These are phyloP conservation scores for Wickerhamiella allomyrinae DNA, from an alignment of 805 yeast genomes.

Conservation along the genomic window DNA sequence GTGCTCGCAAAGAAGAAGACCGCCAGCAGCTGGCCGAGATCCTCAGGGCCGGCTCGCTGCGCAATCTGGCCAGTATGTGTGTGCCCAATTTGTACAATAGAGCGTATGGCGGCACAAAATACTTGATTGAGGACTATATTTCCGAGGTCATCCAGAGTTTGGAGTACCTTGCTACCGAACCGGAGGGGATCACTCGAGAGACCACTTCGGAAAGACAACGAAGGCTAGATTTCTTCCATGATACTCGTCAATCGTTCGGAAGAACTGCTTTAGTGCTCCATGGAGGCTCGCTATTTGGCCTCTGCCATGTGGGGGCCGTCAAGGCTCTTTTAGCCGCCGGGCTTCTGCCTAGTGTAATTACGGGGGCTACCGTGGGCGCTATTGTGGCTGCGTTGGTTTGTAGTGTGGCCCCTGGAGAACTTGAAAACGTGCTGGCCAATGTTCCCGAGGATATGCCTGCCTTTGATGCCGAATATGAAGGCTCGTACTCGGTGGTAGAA, in stretches of 20 bases:
- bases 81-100: slow-evolving; percentile 65
- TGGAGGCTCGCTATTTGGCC: slow-evolving; percentile 90
- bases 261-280: slow-evolving; percentile 81
- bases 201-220: slow-evolving; percentile 22
- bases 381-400: slow-evolving; percentile 80
- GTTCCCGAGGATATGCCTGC: slow-evolving; percentile 18
- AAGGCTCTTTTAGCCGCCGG: slow-evolving; percentile 65
- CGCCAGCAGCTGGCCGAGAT: slow-evolving; percentile 35
- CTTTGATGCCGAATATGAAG: slow-evolving; percentile 13
- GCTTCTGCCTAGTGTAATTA: slow-evolving; percentile 67
- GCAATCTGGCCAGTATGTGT: slow-evolving; percentile 87
- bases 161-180: slow-evolving; percentile 30
- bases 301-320: slow-evolving; percentile 88
- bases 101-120: slow-evolving; percentile 78
- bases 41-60: slow-evolving; percentile 65
- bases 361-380: slow-evolving; percentile 91
- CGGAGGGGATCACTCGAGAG: slow-evolving; percentile 11
- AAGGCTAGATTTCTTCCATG: slow-evolving; percentile 61
- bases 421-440: slow-evolving; percentile 30
- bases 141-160: slow-evolving; percentile 60
- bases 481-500: slow-evolving; percentile 40
- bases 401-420: slow-evolving; percentile 51
- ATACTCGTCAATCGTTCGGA: slow-evolving; percentile 75
- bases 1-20: slow-evolving; percentile 33
- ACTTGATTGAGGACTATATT: slow-evolving; percentile 75